Evolutionary conservation across 164 flowering plant genomes (phyloP), one percentile per base, ranked within the genome.

Genomic region (Nymphaea colorata): DNA sequence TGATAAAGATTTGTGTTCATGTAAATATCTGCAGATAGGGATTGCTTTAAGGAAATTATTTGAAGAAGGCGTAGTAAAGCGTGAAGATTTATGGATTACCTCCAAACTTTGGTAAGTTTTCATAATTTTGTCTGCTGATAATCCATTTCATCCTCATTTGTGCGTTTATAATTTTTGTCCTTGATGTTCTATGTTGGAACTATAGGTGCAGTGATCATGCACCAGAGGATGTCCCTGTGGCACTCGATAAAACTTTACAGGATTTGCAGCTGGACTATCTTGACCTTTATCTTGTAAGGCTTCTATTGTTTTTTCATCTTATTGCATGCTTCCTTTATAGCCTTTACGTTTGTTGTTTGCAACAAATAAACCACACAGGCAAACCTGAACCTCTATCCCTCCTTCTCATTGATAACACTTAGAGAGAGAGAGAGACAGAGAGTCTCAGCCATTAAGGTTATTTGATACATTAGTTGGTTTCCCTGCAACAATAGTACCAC

Each of bases 21-120:
- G 17, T 61, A n/a, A 61, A 61, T 61, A 36, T 17, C 8, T 73
- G 73, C 68, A 90, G 98, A 79, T 90, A 76, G 96, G 98, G 69
- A 11, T 4, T 17, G 87, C 70, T 68, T 66, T 93, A 72, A 89
- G 85, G 86, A 78, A 85, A 79, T 76, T 90, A 62, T 84, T 93
- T 82, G 84, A 83, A 64, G 91, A 89, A 45, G 96, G 96, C 4
- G 79, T 85, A 4, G 94, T 93, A 70, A 89, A 82, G 79, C 88
- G 97, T 59, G 85, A 82, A 67, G 97, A 93, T 42, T 72, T 93
- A 77, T 90, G 72, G 67, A 86, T 93, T 67, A 90, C 97, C 41
- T 93, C 98, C 53, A 91, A 93, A 73, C 91, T 93, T 68, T 86
- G 96, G 98, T 89, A 65, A 17, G 83, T 76, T 71, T 65, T 57